Percentiles rank a stretch among this genome's conserved stretches.
Evolutionary conservation across 1,284 basidiomycete genomes (phyloP).

Genomic region (Cutaneotrichosporon sp.): DNA sequence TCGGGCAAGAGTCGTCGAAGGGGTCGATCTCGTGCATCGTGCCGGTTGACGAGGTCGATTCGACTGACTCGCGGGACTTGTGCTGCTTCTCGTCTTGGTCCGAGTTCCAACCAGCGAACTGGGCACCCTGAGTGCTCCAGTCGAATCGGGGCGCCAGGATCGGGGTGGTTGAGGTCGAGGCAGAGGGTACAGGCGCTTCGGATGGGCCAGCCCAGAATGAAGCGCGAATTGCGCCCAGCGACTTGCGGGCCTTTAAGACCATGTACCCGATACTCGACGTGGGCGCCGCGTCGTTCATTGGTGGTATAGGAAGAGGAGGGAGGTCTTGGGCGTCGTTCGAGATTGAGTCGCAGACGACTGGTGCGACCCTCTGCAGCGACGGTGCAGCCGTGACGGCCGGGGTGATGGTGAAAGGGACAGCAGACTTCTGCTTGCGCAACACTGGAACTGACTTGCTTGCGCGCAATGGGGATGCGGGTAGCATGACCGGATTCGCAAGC

Average conservation of each 20-base stretch:
- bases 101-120: constrained; percentile 45
- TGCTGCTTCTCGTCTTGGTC: constrained; percentile 12
- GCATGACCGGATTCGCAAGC: background rate
- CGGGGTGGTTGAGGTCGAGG: constrained; percentile 22
- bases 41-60: constrained; percentile 16
- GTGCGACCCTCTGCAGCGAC: constrained; percentile 29
- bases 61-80: constrained; percentile 14
- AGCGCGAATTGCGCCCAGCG: constrained; percentile 37
- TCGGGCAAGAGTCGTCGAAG: constrained; percentile 21
- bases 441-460: constrained; percentile 20
- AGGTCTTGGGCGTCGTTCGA: constrained; percentile 47
- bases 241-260: constrained; percentile 37
- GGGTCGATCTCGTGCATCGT: constrained; percentile 23
- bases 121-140: constrained; percentile 37
- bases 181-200: background rate
- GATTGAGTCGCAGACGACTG: constrained; percentile 49
- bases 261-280: constrained; percentile 24
- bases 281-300: constrained; percentile 13
- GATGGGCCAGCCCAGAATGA: constrained; percentile 24
- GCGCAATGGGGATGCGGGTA: constrained; percentile 9
- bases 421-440: constrained; percentile 8
- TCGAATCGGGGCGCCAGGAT: constrained; percentile 43
- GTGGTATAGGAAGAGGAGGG: constrained; percentile 39
- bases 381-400: constrained; percentile 39
- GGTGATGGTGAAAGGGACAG: constrained; percentile 30